phyloP scores from a whole-genome alignment of 257 asterid genomes.

The Cruciata laevipes region DNA sequence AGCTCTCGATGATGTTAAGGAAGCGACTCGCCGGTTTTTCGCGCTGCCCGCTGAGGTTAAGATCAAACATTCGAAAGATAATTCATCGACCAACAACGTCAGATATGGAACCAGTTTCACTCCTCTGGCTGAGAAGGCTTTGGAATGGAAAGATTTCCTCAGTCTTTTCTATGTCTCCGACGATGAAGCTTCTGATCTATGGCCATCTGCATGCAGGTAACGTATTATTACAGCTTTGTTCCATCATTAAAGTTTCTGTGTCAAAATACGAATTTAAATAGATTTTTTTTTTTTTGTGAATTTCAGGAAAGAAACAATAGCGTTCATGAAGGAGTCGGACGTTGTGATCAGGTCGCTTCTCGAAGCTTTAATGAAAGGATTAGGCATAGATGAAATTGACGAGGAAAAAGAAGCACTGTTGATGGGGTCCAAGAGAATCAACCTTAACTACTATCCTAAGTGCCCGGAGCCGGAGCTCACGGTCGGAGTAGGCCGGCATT shows the following conservation, averaged over 20 bases:
- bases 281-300: too few species aligned
- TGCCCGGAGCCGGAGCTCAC: slow-evolving; percentile 32
- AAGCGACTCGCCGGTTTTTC: slow-evolving; percentile 25
- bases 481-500: slow-evolving; percentile 27
- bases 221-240: too few species aligned
- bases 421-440: slow-evolving; percentile 27
- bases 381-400: slow-evolving; percentile 17
- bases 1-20: slow-evolving; percentile 23
- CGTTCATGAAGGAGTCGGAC: slow-evolving; percentile 18
- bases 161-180: slow-evolving; percentile 27
- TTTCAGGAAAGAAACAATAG: slow-evolving; percentile 22
- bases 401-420: slow-evolving; percentile 17
- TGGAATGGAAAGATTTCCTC: slow-evolving; percentile 36
- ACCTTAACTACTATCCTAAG: slow-evolving; percentile 26
- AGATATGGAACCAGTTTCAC: slow-evolving; percentile 28
- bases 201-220: slow-evolving; percentile 27
- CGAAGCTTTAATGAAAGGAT: slow-evolving; percentile 22
- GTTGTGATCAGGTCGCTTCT: slow-evolving; percentile 14
- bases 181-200: slow-evolving; percentile 22
- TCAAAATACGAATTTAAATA: too few species aligned
- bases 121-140: slow-evolving; percentile 28
- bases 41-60: slow-evolving; percentile 19
- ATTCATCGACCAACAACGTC: slow-evolving; percentile 18
- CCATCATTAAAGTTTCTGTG: too few species aligned
- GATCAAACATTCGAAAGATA: slow-evolving; percentile 18